Base-by-base conservation (phyloP, 768 basidiomycete species). In the Lactifluus echinatus region DNA sequence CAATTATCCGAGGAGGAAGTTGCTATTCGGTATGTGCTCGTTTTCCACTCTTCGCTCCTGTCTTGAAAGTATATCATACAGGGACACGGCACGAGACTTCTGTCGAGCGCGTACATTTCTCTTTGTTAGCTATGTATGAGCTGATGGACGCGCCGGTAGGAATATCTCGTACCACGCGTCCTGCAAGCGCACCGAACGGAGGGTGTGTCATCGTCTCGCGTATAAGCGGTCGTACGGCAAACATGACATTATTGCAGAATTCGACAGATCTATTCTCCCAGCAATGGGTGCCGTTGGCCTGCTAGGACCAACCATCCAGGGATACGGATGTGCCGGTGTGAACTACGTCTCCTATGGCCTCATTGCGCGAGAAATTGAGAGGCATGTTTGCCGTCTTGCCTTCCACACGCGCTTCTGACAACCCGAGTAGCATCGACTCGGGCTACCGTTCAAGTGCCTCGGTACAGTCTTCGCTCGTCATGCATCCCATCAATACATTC, bases 381-480 rank as follows among this genome's bases (percentile, higher is more conserved):
- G 91, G 92, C 89, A 39, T 17, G 73, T 65, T 15, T 17, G 17
- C 21, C 34, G 48, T 7, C 23, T n/a, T 45, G 40, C 37, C 8
- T 15, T 17, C 37, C 14, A 3, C 14, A n/a, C 46, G 7, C 23
- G 19, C 6, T 17, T 14, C 56, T 62, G 28, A 49, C 61, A 31
- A 50, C 15, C 33, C 50, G 36, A 50, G 0, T 64, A 93, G 94
- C 60, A 84, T 98, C 37, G 95, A 99, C 68, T 97, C 94, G 2
- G 95, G 95, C 0, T 98, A 96, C 67, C 88, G 95, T 24, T 94
- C 91, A 4, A 94, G 85, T 3, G 84, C 93, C 61, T 96, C 93
- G 17, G 95, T 98, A 3, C 95, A 98, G 70, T 92, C 89, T 0
- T 94, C 92, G 19, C 81, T 99, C 26, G 92, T 95, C 12, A 99